Base-by-base conservation (phyloP, 345 rosid species). In the Camelina sativa region DNA sequence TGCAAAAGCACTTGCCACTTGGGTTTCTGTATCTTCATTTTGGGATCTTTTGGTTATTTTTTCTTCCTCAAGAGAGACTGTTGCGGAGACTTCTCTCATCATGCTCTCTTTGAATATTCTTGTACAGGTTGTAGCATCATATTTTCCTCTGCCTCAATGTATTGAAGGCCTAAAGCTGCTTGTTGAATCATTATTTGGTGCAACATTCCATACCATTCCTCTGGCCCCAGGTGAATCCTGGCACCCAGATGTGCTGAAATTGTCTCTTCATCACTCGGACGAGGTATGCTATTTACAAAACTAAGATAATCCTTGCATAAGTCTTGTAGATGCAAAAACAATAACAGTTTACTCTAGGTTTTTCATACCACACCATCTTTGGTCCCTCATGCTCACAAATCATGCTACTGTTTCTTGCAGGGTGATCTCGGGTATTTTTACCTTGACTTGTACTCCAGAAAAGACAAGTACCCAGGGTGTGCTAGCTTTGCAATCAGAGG, bases 381-480 rank as follows among this genome's bases (percentile, higher is more conserved):
- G 52, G n/a, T 54, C 69, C 58, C 62, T 17, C 62, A 34, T 78
- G 64, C 32, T 22, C 35, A 73, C 37, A 13, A 51, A 65, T 71
- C 65, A 65, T 34, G 71, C 41, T 13, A 66, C 62, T 65, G 48
- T 54, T 22, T 69, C 19, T 77, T 85, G 59, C 83, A 94, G 98
- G 98, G 98, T 65, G 93, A 88, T 79, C 80, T 94, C 65, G 98
- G 98, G 53, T 87, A 81, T 85, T 82, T 91, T 48, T 94, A 90
- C 85, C 97, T 94, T 74, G 98, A 94, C 85, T 78, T 94, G 58
- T 89, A 85, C 74, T 85, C 93, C 3, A 88, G 98, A 80, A 82
- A 86, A 60, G 97, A 87, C 58, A 94, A 91, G 79, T 92, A 91
- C 79, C 96, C 97, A 44, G 93, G 97, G n/a, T 94, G 98, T 86